A percentile compares a stretch with the other conserved stretches of the same genome.
phyloP scores from a whole-genome alignment of 192 early-diverging fungal genomes.

The Entomortierella parvispora region DNA sequence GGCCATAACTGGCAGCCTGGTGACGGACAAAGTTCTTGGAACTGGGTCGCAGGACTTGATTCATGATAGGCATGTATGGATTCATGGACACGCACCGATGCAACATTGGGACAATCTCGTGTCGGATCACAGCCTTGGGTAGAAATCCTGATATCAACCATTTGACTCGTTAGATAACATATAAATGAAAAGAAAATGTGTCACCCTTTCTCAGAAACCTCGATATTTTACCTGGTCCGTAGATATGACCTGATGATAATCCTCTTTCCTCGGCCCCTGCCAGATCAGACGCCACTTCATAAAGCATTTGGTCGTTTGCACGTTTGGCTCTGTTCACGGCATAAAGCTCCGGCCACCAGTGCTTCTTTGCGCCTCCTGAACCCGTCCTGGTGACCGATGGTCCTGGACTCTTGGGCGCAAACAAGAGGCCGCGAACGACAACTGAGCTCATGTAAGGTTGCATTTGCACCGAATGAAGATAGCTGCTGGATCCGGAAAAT shows the following conservation, averaged over 20 bases:
- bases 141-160: conserved; percentile 11
- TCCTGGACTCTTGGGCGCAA: conserved; percentile 26
- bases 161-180: background rate
- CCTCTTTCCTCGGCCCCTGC: conserved; percentile 25
- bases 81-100: conserved; percentile 30
- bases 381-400: background rate
- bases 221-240: conserved; percentile 32
- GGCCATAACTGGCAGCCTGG: conserved; percentile 25
- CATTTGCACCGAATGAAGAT: conserved; percentile 41
- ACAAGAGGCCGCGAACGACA: conserved; percentile 24
- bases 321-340: conserved; percentile 23
- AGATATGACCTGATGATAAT: conserved; percentile 28
- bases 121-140: conserved; percentile 34
- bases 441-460: conserved; percentile 45
- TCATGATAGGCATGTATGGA: conserved; percentile 28
- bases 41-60: conserved; percentile 23
- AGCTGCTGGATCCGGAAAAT: conserved; percentile 7
- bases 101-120: conserved; percentile 43
- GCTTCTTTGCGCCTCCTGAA: conserved; percentile 16
- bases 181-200: too few relatives aligned
- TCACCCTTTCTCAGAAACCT: too few relatives aligned
- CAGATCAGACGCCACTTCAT: conserved; percentile 21
- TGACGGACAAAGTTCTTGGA: conserved; percentile 37
- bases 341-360: conserved; percentile 46
- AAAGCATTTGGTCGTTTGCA: conserved; percentile 27